Percentiles rank a stretch among this genome's conserved stretches.
Evolutionary conservation across 2,329 filamentous ascomycete species (phyloP).

Genomic region (Neurospora sp.): DNA sequence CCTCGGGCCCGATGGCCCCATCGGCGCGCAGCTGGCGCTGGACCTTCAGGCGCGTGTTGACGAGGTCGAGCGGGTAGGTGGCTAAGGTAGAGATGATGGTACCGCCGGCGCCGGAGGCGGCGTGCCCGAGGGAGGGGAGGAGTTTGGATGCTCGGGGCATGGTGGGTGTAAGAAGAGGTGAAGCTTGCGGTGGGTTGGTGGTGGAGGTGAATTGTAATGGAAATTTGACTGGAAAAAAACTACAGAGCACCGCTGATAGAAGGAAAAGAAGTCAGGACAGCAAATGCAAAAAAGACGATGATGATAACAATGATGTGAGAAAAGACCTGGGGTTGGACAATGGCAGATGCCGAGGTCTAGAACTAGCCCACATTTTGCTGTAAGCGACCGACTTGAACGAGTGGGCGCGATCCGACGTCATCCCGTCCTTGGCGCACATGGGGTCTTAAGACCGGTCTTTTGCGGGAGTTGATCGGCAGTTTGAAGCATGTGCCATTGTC

Average conservation of each 20-base stretch:
- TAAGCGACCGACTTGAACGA: not conserved
- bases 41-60: slow-evolving; percentile 74
- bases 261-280: not conserved
- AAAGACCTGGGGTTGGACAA: not conserved
- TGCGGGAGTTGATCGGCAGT: not conserved
- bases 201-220: not conserved
- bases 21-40: slow-evolving; percentile 49
- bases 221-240: not conserved
- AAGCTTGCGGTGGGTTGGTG: not conserved
- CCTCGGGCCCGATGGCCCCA: slow-evolving; percentile 12
- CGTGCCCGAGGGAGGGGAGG: slow-evolving; percentile 72
- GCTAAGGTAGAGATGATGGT: slow-evolving; percentile 69
- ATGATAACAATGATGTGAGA: not conserved
- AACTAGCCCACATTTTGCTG: not conserved
- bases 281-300: not conserved
- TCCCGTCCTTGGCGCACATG: not conserved
- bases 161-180: not conserved
- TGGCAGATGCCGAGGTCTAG: not conserved
- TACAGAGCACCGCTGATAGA: not conserved
- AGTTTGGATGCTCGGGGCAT: slow-evolving; percentile 21
- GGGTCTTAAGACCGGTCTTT: not conserved
- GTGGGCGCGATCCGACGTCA: not conserved
- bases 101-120: slow-evolving; percentile 67
- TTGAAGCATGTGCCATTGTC: not conserved
- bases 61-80: slow-evolving; percentile 73